Percentiles rank a stretch among this genome's conserved stretches.
These are phyloP conservation scores for Alectoria sarmentosa DNA, from an alignment of 495 filamentous ascomycete species.

Conservation along the genomic window DNA sequence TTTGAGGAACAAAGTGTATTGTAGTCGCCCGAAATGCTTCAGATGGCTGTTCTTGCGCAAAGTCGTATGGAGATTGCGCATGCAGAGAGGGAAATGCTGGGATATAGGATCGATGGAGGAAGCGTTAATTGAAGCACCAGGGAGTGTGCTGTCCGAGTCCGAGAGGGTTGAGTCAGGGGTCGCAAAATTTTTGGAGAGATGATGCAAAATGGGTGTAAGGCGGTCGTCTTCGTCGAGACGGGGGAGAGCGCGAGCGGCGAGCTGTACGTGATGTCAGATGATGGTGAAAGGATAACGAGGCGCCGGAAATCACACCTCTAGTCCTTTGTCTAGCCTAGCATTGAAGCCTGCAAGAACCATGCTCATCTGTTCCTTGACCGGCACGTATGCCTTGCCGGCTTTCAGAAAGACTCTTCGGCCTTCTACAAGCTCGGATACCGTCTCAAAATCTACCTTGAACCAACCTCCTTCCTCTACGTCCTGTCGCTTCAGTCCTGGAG, in stretches of 20 bases:
- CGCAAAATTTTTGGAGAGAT: slow-evolving; percentile 87
- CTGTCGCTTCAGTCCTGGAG: slow-evolving; percentile 44
- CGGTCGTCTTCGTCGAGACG: slow-evolving; percentile 96
- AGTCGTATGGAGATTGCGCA: slow-evolving; percentile 79
- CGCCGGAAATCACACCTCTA: slow-evolving; percentile 54
- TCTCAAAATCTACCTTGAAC: slow-evolving; percentile 94
- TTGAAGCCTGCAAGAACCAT: slow-evolving; percentile 88
- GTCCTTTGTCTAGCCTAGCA: slow-evolving; percentile 61
- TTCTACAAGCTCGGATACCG: slow-evolving; percentile 86
- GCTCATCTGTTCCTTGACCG: slow-evolving; percentile 72
- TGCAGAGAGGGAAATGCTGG: slow-evolving; percentile 87
- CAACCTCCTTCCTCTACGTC: slow-evolving; percentile 72
- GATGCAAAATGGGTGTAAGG: slow-evolving; percentile 84
- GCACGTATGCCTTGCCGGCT: slow-evolving; percentile 86
- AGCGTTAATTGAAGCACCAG: slow-evolving; percentile 69
- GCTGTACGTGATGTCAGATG: slow-evolving; percentile 38
- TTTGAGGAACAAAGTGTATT: slow-evolving; percentile 97
- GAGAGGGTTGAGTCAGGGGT: slow-evolving; percentile 78
- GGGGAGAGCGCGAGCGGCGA: slow-evolving; percentile 82
- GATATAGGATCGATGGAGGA: slow-evolving; percentile 75
- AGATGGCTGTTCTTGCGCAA: slow-evolving; percentile 80
- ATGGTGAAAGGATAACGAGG: background rate
- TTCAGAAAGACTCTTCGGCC: slow-evolving; percentile 65
- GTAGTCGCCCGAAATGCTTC: slow-evolving; percentile 88
- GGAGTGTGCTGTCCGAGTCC: slow-evolving; percentile 46